Conservation (phyloP, 2,329 filamentous ascomycete species). For the Penicillium decumbens region DNA sequence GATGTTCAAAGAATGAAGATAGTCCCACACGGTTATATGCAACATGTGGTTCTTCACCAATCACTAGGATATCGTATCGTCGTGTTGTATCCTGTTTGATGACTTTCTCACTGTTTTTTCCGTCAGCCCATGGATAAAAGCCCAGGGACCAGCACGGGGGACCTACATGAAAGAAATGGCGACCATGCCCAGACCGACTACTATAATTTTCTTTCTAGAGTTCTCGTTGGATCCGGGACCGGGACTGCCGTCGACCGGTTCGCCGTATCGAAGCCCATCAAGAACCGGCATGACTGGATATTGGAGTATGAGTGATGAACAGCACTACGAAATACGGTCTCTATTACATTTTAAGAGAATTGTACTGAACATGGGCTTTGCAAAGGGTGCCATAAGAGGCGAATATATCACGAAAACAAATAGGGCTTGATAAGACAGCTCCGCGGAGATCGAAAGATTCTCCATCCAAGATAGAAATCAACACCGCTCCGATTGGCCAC, state of each 20-base stretch:
- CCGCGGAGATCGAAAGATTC: background rate
- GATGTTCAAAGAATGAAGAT: slow-evolving; percentile 83
- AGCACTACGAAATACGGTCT: slow-evolving; percentile 5
- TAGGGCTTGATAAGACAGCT: background rate
- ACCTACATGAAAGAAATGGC: slow-evolving; percentile 80
- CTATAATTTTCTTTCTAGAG: slow-evolving; percentile 61
- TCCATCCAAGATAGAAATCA: background rate
- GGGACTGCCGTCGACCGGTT: slow-evolving; percentile 22
- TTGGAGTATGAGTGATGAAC: slow-evolving; percentile 1
- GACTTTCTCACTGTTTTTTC: slow-evolving; percentile 67
- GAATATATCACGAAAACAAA: background rate
- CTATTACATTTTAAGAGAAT: slow-evolving; percentile 9
- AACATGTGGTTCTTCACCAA: slow-evolving; percentile 81
- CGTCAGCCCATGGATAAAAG: slow-evolving; percentile 6
- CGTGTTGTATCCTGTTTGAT: slow-evolving; percentile 75
- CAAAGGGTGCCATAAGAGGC: background rate
- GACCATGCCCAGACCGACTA: slow-evolving; percentile 89
- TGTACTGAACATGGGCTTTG: background rate
- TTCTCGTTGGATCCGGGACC: slow-evolving; percentile 10
- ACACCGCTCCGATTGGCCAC: background rate
- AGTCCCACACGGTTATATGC: slow-evolving; percentile 89
- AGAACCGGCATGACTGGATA: slow-evolving; percentile 27
- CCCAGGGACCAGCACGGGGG: slow-evolving; percentile 13
- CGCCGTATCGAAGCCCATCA: slow-evolving; percentile 24
- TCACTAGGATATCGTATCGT: slow-evolving; percentile 76